These are phyloP conservation scores for Bisporella sp. DNA, from an alignment of 2,329 filamentous ascomycete species.

Conservation along the genomic window DNA sequence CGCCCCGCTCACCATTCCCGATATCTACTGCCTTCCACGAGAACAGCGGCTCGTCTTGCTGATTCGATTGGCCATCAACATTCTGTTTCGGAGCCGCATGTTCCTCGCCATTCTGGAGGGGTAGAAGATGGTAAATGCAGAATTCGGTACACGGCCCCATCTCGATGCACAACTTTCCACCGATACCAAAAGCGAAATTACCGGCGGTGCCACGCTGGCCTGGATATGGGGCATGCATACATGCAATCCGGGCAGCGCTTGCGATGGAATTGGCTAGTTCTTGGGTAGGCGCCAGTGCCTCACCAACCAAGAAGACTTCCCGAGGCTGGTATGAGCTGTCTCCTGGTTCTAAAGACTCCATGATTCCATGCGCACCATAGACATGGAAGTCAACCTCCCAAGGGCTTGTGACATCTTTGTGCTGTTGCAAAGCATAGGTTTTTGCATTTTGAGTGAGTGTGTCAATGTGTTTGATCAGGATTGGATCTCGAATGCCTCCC, in stretches of 20 bases:
- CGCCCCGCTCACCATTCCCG: background rate
- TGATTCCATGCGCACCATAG: constrained; percentile 29
- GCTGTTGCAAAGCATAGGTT: constrained; percentile 19
- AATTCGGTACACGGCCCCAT: constrained; percentile 37
- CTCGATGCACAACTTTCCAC: constrained; percentile 30
- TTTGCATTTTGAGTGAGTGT: constrained; percentile 28
- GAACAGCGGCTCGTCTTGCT: background rate
- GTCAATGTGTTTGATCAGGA: constrained; percentile 36
- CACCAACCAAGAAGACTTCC: constrained; percentile 41
- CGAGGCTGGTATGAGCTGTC: constrained; percentile 15
- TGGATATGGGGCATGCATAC: constrained; percentile 40
- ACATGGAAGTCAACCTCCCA: constrained; percentile 38
- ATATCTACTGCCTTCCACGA: background rate
- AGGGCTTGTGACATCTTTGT: constrained; percentile 5
- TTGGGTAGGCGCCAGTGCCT: constrained; percentile 39
- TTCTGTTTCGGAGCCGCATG: background rate
- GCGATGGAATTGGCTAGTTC: constrained; percentile 36
- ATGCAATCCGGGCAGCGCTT: constrained; percentile 32
- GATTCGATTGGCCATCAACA: background rate
- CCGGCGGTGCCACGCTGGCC: constrained; percentile 46
- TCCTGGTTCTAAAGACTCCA: constrained; percentile 17
- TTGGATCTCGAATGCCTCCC: constrained; percentile 40
- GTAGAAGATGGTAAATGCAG: constrained; percentile 35
- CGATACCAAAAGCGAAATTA: constrained; percentile 41
- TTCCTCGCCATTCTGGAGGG: constrained; percentile 7